phyloP scores from a whole-genome alignment of 495 filamentous ascomycete species.

The Tetracladium setigerum region DNA sequence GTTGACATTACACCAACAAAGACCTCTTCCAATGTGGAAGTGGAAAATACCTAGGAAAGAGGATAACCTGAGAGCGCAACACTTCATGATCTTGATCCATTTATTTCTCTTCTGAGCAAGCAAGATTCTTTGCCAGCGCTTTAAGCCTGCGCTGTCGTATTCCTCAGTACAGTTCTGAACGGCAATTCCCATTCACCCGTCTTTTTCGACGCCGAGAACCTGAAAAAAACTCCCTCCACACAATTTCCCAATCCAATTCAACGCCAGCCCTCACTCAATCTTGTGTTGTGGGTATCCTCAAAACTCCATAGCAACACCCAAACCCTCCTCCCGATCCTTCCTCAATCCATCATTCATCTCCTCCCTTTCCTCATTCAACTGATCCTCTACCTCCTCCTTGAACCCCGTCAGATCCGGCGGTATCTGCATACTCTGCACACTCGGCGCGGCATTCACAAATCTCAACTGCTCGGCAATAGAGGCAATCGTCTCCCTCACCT shows the following conservation, averaged over 20 bases:
- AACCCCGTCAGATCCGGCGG: slow-evolving; percentile 68
- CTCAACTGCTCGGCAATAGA: slow-evolving; percentile 78
- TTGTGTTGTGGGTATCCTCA: slow-evolving; percentile 37
- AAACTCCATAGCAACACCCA: slow-evolving; percentile 21
- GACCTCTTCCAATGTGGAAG: too few relatives aligned
- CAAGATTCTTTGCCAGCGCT: too few relatives aligned
- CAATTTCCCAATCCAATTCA: slow-evolving; percentile 42
- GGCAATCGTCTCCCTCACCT: slow-evolving; percentile 64
- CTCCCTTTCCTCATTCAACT: slow-evolving; percentile 64
- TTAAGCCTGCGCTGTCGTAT: too few relatives aligned
- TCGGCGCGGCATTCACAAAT: slow-evolving; percentile 77
- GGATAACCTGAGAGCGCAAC: too few relatives aligned
- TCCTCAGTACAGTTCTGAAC: too few relatives aligned
- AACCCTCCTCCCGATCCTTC: slow-evolving; percentile 13
- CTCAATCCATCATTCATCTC: slow-evolving; percentile 11
- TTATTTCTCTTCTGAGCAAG: too few relatives aligned
- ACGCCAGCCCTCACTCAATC: slow-evolving; percentile 33
- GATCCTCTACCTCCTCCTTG: slow-evolving; percentile 71
- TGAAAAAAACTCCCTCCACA: too few relatives aligned
- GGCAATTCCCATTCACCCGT: too few relatives aligned
- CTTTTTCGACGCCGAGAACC: too few relatives aligned
- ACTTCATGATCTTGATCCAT: too few relatives aligned
- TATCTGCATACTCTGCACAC: slow-evolving; percentile 76
- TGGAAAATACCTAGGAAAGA: too few relatives aligned
- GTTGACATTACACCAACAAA: too few relatives aligned